Evolutionary conservation across 371 early-diverging fungal species (phyloP).

Genomic region (Gilbertella persicaria): DNA sequence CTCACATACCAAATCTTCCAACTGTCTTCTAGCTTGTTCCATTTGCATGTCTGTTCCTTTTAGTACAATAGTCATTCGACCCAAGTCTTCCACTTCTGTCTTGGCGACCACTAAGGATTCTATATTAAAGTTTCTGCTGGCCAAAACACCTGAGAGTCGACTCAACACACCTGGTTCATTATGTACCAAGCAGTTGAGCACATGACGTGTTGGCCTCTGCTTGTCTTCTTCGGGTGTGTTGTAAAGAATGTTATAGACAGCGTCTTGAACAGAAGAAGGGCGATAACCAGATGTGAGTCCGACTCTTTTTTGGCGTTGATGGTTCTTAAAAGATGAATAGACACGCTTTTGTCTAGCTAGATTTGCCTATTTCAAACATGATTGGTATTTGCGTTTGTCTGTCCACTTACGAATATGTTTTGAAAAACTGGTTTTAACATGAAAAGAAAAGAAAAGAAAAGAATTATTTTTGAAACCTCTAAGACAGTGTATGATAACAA

Average conservation of each 20-base stretch:
- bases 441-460: no score
- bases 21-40: slow-evolving; percentile 90
- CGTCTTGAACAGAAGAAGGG: slow-evolving; percentile 71
- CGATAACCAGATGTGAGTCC: slow-evolving; percentile 41
- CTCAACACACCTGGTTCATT: slow-evolving; percentile 96
- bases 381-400: no score
- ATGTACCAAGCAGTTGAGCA: slow-evolving; percentile 90
- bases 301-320: slow-evolving; percentile 50
- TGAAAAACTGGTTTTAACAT: no score
- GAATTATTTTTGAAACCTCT: no score
- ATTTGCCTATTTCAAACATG: no score
- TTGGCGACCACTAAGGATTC: slow-evolving; percentile 92
- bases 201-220: slow-evolving; percentile 68
- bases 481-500: no score
- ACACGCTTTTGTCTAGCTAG: no score
- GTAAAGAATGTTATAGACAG: slow-evolving; percentile 86
- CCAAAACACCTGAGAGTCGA: slow-evolving; percentile 87
- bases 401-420: no score
- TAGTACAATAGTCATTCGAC: slow-evolving; percentile 95
- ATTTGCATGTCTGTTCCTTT: slow-evolving; percentile 79
- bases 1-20: slow-evolving; percentile 82
- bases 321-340: slow-evolving; percentile 55
- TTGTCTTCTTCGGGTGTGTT: slow-evolving; percentile 75
- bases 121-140: slow-evolving; percentile 94
- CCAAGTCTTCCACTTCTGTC: slow-evolving; percentile 91